Evolutionary conservation across 305 asterid species (phyloP).

Genomic region (Rubia peregrina): DNA sequence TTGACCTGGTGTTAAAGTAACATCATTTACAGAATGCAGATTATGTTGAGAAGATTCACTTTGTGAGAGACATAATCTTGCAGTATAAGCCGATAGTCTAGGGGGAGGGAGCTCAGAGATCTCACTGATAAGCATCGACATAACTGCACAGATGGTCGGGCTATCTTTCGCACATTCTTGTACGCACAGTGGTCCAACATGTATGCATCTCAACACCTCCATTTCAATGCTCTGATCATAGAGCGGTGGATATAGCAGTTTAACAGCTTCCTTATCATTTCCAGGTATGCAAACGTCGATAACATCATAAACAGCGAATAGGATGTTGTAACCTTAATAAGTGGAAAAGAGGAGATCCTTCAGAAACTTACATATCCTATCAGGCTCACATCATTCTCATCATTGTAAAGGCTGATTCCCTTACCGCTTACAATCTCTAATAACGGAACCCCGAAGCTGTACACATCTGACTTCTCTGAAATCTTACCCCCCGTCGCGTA

Average conservation of each 20-base stretch:
- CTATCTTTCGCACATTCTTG: conserved; percentile 42
- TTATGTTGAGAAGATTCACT: conserved; percentile 2
- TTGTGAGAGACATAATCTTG: not conserved
- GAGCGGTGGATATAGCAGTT: conserved; percentile 5
- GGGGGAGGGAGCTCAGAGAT: conserved; percentile 8
- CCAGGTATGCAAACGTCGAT: conserved; percentile 20
- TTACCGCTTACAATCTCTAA: conserved; percentile 15
- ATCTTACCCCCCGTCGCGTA: too few relatives aligned
- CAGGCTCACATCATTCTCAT: conserved; percentile 9
- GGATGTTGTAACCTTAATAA: not conserved
- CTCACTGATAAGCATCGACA: conserved; percentile 12
- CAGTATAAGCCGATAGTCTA: conserved; percentile 11
- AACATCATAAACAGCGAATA: not conserved
- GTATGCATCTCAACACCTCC: conserved; percentile 30
- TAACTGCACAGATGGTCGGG: conserved; percentile 13
- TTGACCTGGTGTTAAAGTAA: not conserved
- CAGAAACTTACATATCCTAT: conserved; percentile 8
- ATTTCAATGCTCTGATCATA: not conserved
- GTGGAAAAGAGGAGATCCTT: not conserved
- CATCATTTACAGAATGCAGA: conserved; percentile 7
- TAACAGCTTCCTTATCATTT: not conserved
- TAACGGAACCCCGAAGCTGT: too few relatives aligned
- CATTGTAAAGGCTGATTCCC: not conserved
- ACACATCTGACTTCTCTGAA: too few relatives aligned
- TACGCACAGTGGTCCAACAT: conserved; percentile 41